Base-by-base conservation (phyloP, 176 grass and related monocot species). In the Stipa capillata region DNA sequence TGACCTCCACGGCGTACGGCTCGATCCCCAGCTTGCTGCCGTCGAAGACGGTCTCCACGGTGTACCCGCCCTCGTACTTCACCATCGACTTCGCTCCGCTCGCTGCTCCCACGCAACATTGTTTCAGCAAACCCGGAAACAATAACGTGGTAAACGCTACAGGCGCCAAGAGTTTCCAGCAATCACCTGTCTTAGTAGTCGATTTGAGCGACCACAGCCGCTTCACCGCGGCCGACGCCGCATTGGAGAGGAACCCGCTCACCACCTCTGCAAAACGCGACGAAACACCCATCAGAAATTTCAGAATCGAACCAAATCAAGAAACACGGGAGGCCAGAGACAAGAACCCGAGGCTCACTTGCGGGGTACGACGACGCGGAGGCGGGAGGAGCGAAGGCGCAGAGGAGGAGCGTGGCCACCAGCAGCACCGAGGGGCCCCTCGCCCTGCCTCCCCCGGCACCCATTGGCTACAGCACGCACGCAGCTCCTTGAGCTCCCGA, bases 21-120 rank as follows among this genome's bases (percentile, higher is more conserved):
- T 99, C 97, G 83, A 98, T 95, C 63, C 96, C 96, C 28, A 92
- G 81, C 88, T 98, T 98, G 73, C 87, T 98, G 74, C 96, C 92
- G 65, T 99, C 97, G 67, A 99, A 96, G 76, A 99, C 92, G 55
- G 92, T 99, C 90, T 99, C 92, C 42, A 99, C 92, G 8, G 86
- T 99, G 84, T 99, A 99, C 4, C 97, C 97, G 49, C 86, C 82
- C 88, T 99, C 97, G 70, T 95, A 99, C 79, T 94, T 99, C 79
- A 99, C 93, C 90, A 90, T 86, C 40, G 96, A 86, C 42, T 89
- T 89, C 51, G 55, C 47, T 14, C 85, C 83, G 20, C 76, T 83
- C 43, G 89, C 96, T 93, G 80, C 73, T 81, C 28, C 50, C 29
- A 34, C 37, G 43, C 27, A 61, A 76, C 83, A 75, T 50, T 43